Conservation (phyloP, 2,329 filamentous ascomycete genomes). For the Aspergillus sp. region DNA sequence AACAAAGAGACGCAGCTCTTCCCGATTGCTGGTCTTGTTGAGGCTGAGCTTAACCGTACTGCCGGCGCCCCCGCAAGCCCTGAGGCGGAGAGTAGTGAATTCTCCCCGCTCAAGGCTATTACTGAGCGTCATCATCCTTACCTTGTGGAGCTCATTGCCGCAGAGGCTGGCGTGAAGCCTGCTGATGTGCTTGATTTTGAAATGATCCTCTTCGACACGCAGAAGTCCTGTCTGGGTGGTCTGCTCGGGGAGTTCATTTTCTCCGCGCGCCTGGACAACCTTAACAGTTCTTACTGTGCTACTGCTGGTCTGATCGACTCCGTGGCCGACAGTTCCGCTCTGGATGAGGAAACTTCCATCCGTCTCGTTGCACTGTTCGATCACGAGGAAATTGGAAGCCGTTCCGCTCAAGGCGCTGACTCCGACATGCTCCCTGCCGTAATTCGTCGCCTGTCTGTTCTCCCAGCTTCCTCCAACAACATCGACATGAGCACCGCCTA, state of each 20-base stretch:
- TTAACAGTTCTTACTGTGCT: slow-evolving; percentile 93
- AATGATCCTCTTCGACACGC: slow-evolving; percentile 92
- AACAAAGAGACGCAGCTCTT: slow-evolving; percentile 97
- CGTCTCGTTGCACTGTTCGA: slow-evolving; percentile 93
- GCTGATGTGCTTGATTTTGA: slow-evolving; percentile 85
- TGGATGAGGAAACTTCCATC: slow-evolving; percentile 73
- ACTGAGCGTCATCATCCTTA: slow-evolving; percentile 82
- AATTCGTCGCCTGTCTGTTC: slow-evolving; percentile 74
- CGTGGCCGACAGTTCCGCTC: slow-evolving; percentile 53
- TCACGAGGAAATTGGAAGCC: slow-evolving; percentile 93
- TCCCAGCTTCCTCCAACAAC: slow-evolving; percentile 57
- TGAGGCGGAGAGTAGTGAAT: slow-evolving; percentile 45
- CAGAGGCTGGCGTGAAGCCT: slow-evolving; percentile 64
- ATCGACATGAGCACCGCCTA: slow-evolving; percentile 69
- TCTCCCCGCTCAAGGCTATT: slow-evolving; percentile 69
- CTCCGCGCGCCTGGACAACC: slow-evolving; percentile 89
- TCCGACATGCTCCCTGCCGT: slow-evolving; percentile 86
- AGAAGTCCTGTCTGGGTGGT: slow-evolving; percentile 81
- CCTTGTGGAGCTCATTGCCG: slow-evolving; percentile 76
- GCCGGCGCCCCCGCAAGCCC: slow-evolving; percentile 35
- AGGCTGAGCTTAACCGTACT: slow-evolving; percentile 78
- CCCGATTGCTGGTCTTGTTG: slow-evolving; percentile 81
- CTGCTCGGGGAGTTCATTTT: slow-evolving; percentile 92
- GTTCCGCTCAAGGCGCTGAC: slow-evolving; percentile 85
- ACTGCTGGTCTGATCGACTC: slow-evolving; percentile 80